These are phyloP conservation scores for Candida pseudofarinosa DNA, from an alignment of 805 yeast genomes.

Conservation along the genomic window DNA sequence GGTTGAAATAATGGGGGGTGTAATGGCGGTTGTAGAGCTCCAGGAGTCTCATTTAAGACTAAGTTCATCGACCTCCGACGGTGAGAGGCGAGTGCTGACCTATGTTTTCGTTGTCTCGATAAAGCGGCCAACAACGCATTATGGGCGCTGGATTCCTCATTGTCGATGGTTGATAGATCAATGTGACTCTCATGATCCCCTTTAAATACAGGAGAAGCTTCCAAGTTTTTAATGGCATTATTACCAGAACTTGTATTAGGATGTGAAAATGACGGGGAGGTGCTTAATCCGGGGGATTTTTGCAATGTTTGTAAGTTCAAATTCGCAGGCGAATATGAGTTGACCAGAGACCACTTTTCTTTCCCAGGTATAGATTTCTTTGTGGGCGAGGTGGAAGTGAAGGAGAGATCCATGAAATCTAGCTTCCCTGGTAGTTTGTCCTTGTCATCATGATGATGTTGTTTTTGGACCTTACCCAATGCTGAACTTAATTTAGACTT, in stretches of 20 bases:
- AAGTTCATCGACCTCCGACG: background rate
- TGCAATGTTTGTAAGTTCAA: slow-evolving; percentile 36
- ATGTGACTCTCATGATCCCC: slow-evolving; percentile 5
- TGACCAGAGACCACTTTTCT: slow-evolving; percentile 17
- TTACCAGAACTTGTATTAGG: slow-evolving; percentile 2
- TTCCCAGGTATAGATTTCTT: slow-evolving; percentile 13
- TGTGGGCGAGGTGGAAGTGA: slow-evolving; percentile 24
- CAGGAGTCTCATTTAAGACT: background rate
- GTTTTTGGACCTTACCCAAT: slow-evolving; percentile 34
- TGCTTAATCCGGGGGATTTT: slow-evolving; percentile 22
- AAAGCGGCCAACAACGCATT: slow-evolving; percentile 41
- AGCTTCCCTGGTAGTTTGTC: slow-evolving; percentile 16
- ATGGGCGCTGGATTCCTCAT: slow-evolving; percentile 43
- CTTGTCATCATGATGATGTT: slow-evolving; percentile 13
- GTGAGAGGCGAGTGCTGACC: slow-evolving; percentile 14
- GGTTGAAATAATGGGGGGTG: slow-evolving; percentile 1
- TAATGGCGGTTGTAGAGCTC: slow-evolving; percentile 1
- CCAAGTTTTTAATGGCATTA: slow-evolving; percentile 5
- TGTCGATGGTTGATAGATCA: slow-evolving; percentile 25
- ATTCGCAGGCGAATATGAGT: slow-evolving; percentile 25
- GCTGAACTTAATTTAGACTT: slow-evolving; percentile 37
- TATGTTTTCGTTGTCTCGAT: slow-evolving; percentile 25
- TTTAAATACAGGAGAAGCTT: slow-evolving; percentile 7
- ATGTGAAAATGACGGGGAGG: slow-evolving; percentile 5
- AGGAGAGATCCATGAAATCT: slow-evolving; percentile 29